A percentile compares a stretch with the other conserved stretches of the same genome.
Conservation (phyloP, 108 stramenopile genomes). For the Aurantiochytrium sp. region DNA sequence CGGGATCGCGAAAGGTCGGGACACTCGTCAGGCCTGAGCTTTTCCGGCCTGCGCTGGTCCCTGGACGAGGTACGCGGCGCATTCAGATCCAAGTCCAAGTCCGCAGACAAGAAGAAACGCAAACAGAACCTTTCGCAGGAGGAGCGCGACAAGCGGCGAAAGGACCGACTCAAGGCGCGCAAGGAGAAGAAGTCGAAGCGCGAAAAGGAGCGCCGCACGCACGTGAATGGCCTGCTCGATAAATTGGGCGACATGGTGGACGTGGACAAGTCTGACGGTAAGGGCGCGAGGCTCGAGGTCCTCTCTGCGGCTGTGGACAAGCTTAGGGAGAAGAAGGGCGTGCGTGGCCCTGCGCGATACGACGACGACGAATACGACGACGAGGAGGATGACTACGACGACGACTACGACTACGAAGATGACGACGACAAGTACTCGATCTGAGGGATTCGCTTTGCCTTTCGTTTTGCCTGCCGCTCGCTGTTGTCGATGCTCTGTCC, state of each 20-base stretch:
- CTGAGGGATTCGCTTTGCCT: too few species aligned
- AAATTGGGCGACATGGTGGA: background rate
- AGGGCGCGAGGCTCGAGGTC: background rate
- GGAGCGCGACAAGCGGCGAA: background rate
- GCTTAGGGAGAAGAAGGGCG: background rate
- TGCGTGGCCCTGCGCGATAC: background rate
- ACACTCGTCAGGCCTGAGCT: background rate
- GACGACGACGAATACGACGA: background rate
- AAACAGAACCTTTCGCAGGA: background rate
- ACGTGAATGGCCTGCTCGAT: constrained; percentile 19
- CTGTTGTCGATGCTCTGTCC: too few species aligned
- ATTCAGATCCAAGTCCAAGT: background rate
- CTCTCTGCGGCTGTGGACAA: background rate
- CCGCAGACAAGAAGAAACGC: background rate
- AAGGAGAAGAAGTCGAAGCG: constrained; percentile 22
- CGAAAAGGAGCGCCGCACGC: constrained; percentile 6
- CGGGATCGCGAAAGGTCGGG: background rate
- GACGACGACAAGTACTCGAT: too few species aligned
- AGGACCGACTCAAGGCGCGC: constrained; percentile 8
- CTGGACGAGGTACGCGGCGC: background rate
- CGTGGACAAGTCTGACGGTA: background rate
- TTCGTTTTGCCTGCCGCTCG: too few species aligned
- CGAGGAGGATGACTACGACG: background rate
- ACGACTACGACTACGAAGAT: background rate
- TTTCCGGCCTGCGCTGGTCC: constrained; percentile 2